These are phyloP conservation scores for Chaetomium olivaceum DNA, from an alignment of 2,329 filamentous ascomycete species.

Conservation along the genomic window DNA sequence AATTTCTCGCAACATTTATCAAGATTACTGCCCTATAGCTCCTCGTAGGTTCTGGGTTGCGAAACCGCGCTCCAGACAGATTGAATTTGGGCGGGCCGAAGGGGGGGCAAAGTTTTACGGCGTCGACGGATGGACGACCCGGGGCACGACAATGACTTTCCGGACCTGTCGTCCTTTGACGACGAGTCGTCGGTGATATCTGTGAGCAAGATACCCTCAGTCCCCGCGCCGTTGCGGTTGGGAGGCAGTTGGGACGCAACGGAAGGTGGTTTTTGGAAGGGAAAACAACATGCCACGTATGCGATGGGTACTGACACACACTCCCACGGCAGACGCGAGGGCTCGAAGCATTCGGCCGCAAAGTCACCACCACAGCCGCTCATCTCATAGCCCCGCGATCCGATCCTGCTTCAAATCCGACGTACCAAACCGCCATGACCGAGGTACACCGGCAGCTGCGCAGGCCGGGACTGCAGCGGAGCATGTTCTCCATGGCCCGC, in stretches of 20 bases:
- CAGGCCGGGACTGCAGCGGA: constrained; percentile 79
- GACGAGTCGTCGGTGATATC: constrained; percentile 34
- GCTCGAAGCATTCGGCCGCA: constrained; percentile 88
- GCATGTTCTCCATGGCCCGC: constrained; percentile 86
- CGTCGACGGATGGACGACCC: constrained; percentile 34
- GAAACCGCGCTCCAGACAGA: neutral
- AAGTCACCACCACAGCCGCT: constrained; percentile 89
- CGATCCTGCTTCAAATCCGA: constrained; percentile 57
- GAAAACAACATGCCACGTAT: neutral
- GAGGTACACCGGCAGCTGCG: constrained; percentile 88
- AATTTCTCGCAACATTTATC: neutral
- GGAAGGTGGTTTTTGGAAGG: neutral
- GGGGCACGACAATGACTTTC: constrained; percentile 33
- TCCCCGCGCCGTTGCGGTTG: neutral
- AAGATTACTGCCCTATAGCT: neutral
- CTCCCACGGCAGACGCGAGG: constrained; percentile 67
- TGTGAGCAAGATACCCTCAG: constrained; percentile 24
- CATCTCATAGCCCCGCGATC: constrained; percentile 75
- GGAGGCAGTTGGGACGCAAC: neutral
- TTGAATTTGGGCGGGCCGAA: neutral
- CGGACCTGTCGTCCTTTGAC: constrained; percentile 33
- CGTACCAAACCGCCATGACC: constrained; percentile 85
- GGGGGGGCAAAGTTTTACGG: constrained; percentile 19
- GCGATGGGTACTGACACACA: constrained; percentile 24
- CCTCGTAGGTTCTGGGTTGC: neutral